Base-by-base conservation (phyloP, 2,329 filamentous ascomycete genomes). In the Stagonosporopsis rhizophila region DNA sequence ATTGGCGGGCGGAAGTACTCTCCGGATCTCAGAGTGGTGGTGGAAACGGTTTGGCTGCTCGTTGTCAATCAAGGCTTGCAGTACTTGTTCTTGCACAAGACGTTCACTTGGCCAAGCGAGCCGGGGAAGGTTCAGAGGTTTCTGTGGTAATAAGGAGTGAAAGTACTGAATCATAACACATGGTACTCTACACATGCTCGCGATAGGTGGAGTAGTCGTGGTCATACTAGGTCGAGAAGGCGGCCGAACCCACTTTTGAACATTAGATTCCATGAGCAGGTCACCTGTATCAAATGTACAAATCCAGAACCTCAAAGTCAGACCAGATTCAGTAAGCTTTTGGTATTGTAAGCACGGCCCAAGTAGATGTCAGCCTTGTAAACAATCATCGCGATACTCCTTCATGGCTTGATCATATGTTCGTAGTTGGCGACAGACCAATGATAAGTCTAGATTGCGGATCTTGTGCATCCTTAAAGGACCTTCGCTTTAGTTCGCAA, bases 1-100 rank as follows among this genome's bases (percentile, higher is more conserved):
- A 28, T 47, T 20, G 4, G 25, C 6, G 19, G 56, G 6, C 30
- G 19, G 56, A 47, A 37, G 17, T 42, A 47, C 1, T 61, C 61
- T 23, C 75, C 77, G 47, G 77, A 82, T 53, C 61, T 77, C 23
- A 70, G 78, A 4, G 55, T 85, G 7, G 81, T 84, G 44, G 69
- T 87, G 1, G 91, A 95, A 78, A 91, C 88, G 3, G 52, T 77
- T 0, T 94, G 90, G 89, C 88, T 90, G 64, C 56, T 88, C 27
- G 67, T 76, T 2, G 81, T 95, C 50, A 91, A 93, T 70, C 70
- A 72, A 1, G 81, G 72, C 0, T 91, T 90, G 2, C 87, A 88
- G 61, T 90, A 88, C 69, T 78, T 91, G 3, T 96, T 95, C 71
- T 70, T 95, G 49, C 80, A 80, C 52, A 81, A 82, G 66, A 87